Evolutionary conservation across 2,329 filamentous ascomycete species (phyloP), one percentile per base, ranked within the genome.

Genomic region (Trichoderma cornu-damae): DNA sequence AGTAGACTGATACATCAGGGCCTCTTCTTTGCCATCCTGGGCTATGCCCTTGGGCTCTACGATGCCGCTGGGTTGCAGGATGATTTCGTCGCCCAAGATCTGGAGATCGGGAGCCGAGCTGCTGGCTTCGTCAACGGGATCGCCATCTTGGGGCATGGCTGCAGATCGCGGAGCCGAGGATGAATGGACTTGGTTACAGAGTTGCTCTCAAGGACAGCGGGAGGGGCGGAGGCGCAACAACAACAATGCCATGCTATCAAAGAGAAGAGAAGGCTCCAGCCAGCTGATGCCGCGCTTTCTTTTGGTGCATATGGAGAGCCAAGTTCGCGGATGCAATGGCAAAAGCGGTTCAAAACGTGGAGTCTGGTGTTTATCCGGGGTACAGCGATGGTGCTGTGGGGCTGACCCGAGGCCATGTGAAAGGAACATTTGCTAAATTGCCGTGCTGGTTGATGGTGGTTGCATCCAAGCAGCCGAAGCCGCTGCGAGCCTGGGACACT

Each of bases 1-100:
- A 48, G 89, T 88, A 80, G 94, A 94, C 68, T 92, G 85, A 70
- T 87, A 85, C 75, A 93, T 85, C 64, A 92, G 75, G 18, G 85
- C 85, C 68, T 86, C 81, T 65, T 91, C 88, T 60, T 81, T 81
- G 42, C 65, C 72, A 51, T 78, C 83, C 42, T 75, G 77, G 61
- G 77, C 68, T 59, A 77, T 69, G 40, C 68, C 69, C 20, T 68
- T 66, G 24, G 78, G 75, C 67, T 83, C 81, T 58, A 86, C 77
- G 66, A 82, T 88, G 59, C 86, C 87, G 63, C 84, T 84, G 7
- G 88, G 88, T 67, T 90, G 87, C 37, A 92, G 81, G 1, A 85
- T 90, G 64, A 91, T 83, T 66, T 86, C 77, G 67, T 89, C 83
- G 62, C 87, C 87, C 8, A 90, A 76, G 63, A 92, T 90, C 70